A percentile compares a stretch with the other conserved stretches of the same genome.
Evolutionary conservation across 164 flowering plant genomes (phyloP).

Genomic region (Sedum album): DNA sequence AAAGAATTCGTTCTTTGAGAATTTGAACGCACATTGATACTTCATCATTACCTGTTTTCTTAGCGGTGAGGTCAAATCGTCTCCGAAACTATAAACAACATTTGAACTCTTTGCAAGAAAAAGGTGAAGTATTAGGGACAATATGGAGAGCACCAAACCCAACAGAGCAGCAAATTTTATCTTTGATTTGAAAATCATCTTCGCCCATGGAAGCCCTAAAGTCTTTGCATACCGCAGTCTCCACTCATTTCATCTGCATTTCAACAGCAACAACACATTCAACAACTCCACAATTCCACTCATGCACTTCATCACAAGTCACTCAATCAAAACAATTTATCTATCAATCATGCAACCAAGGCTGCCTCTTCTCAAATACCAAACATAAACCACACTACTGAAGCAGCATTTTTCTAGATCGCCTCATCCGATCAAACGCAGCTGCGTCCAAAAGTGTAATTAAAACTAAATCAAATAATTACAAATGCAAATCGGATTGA

Average conservation of each 20-base stretch:
- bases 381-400: not conserved
- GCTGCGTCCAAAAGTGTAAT: not conserved
- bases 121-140: slow-evolving; percentile 62
- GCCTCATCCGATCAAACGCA: not conserved
- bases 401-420: not conserved
- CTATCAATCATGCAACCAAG: not conserved
- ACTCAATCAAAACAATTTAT: not conserved
- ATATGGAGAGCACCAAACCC: slow-evolving; percentile 52
- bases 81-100: slow-evolving; percentile 31
- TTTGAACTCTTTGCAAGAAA: slow-evolving; percentile 64
- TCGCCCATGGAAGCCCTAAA: slow-evolving; percentile 16
- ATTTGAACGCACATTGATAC: not conserved
- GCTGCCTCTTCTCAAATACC: not conserved
- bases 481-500: not conserved
- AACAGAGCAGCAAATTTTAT: slow-evolving; percentile 71
- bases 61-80: slow-evolving; percentile 29
- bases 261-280: not conserved
- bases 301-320: not conserved
- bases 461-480: not conserved
- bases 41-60: slow-evolving; percentile 27
- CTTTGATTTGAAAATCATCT: slow-evolving; percentile 65
- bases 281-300: not conserved
- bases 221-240: not conserved
- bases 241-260: slow-evolving; percentile 1
- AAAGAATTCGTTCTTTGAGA: not conserved